phyloP scores from a whole-genome alignment of 1,284 basidiomycete species.

The Cystobasidium sp. region DNA sequence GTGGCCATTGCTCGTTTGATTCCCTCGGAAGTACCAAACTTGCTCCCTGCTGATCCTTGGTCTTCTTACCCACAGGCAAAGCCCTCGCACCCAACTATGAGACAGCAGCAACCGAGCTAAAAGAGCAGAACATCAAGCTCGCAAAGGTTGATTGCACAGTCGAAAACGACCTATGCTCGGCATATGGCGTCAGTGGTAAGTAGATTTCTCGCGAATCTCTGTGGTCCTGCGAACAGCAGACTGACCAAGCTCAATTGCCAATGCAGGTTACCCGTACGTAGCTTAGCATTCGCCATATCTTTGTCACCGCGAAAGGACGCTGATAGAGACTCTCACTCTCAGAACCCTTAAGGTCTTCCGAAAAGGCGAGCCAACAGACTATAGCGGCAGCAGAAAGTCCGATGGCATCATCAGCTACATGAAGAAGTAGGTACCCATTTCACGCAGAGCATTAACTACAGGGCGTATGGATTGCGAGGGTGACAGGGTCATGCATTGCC shows the following conservation, averaged over 20 bases:
- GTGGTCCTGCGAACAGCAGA: constrained; percentile 55
- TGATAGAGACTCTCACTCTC: constrained; percentile 39
- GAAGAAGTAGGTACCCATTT: constrained; percentile 73
- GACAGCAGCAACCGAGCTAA: constrained; percentile 89
- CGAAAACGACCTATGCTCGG: constrained; percentile 74
- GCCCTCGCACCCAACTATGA: constrained; percentile 87
- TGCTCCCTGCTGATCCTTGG: constrained; percentile 54
- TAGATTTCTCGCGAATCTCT: neutral
- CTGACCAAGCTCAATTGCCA: constrained; percentile 64
- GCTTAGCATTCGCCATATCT: neutral
- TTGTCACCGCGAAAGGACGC: neutral
- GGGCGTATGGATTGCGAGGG: neutral
- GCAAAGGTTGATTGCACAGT: constrained; percentile 75
- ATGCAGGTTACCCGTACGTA: constrained; percentile 86
- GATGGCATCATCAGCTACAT: constrained; percentile 98
- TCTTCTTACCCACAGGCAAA: constrained; percentile 45
- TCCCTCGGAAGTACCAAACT: constrained; percentile 53
- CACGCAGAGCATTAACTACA: constrained; percentile 41
- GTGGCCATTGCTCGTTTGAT: constrained; percentile 77
- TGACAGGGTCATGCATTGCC: neutral
- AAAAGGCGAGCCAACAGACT: constrained; percentile 76
- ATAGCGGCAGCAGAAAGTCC: constrained; percentile 86
- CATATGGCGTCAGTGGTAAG: constrained; percentile 53
- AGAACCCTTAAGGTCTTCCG: constrained; percentile 84
- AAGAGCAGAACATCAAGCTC: constrained; percentile 84